A percentile compares a stretch with the other conserved stretches of the same genome.
phyloP scores from a whole-genome alignment of 106 monocot genomes.

The Dendrobium huoshanense region DNA sequence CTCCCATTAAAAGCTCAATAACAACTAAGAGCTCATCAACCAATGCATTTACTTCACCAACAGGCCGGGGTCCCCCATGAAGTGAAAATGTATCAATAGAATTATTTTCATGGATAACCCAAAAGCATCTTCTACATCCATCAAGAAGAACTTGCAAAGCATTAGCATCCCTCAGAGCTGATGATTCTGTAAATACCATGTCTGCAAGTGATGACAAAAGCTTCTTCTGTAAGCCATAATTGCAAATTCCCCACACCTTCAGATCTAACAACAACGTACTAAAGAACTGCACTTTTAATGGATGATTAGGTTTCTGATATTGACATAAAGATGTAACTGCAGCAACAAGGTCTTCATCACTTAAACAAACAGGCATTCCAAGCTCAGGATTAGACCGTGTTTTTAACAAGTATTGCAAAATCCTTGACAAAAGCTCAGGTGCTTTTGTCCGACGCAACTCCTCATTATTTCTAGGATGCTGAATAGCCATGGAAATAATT shows the following conservation, averaged over 20 bases:
- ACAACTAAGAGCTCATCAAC: conserved; percentile 96
- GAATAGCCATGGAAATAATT: conserved; percentile 72
- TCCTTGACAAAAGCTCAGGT: conserved; percentile 78
- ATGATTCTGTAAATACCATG: conserved; percentile 90
- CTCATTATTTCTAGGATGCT: conserved; percentile 88
- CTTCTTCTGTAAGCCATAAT: conserved; percentile 90
- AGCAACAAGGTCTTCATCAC: conserved; percentile 87
- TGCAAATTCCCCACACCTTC: conserved; percentile 89
- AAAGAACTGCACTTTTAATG: conserved; percentile 86
- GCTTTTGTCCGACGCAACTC: conserved; percentile 62
- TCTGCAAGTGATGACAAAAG: conserved; percentile 96
- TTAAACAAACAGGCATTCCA: conserved; percentile 33
- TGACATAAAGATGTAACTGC: conserved; percentile 85
- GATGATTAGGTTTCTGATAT: conserved; percentile 64
- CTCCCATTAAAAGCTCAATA: conserved; percentile 83
- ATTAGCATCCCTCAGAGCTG: conserved; percentile 89
- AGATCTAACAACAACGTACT: conserved; percentile 76
- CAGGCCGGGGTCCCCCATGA: conserved; percentile 34
- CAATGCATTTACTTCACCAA: conserved; percentile 86
- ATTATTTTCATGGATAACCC: conserved; percentile 68
- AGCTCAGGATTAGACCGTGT: conserved; percentile 40
- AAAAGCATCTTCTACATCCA: conserved; percentile 94
- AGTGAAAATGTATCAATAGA: conserved; percentile 70
- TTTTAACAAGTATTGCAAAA: conserved; percentile 59
- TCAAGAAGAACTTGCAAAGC: conserved; percentile 97